Percentiles rank a stretch among this genome's conserved stretches.
Evolutionary conservation across 495 filamentous ascomycete genomes (phyloP).

Genomic region (Podospora tetraspora): DNA sequence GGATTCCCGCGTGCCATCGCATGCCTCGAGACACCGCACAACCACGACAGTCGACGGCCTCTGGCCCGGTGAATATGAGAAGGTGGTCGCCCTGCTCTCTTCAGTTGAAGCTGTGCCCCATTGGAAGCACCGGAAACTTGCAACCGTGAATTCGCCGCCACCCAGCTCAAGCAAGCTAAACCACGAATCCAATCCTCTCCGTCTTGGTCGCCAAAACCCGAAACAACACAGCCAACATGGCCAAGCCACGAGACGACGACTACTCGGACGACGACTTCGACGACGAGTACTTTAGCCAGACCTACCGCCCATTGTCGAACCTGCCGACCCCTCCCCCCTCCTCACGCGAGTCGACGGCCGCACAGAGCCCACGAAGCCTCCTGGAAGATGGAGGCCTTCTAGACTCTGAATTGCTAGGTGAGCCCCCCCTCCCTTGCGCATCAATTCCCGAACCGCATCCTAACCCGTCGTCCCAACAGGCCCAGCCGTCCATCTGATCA

Average conservation of each 20-base stretch:
- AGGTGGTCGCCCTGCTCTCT: constrained; percentile 28
- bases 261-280: constrained; percentile 46
- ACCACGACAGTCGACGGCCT: not conserved
- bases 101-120: constrained; percentile 23
- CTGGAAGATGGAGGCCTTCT: constrained; percentile 41
- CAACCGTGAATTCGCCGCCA: constrained; percentile 24
- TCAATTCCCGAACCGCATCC: not conserved
- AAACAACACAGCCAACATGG: constrained; percentile 18
- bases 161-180: not conserved
- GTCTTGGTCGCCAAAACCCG: not conserved
- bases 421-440: constrained; percentile 9
- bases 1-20: constrained; percentile 10
- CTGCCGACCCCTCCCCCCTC: constrained; percentile 56
- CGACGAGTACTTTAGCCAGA: constrained; percentile 51
- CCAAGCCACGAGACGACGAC: constrained; percentile 20
- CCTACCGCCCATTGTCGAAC: constrained; percentile 55
- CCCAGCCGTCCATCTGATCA: constrained; percentile 50
- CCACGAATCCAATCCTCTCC: not conserved
- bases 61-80: constrained; percentile 29
- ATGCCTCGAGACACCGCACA: not conserved
- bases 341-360: constrained; percentile 37
- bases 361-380: constrained; percentile 35
- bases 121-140: constrained; percentile 30
- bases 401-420: constrained; percentile 44
- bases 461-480: constrained; percentile 30